Evolutionary conservation across 2,329 filamentous ascomycete genomes (phyloP).

Genomic region (Harringtonia aguacate): DNA sequence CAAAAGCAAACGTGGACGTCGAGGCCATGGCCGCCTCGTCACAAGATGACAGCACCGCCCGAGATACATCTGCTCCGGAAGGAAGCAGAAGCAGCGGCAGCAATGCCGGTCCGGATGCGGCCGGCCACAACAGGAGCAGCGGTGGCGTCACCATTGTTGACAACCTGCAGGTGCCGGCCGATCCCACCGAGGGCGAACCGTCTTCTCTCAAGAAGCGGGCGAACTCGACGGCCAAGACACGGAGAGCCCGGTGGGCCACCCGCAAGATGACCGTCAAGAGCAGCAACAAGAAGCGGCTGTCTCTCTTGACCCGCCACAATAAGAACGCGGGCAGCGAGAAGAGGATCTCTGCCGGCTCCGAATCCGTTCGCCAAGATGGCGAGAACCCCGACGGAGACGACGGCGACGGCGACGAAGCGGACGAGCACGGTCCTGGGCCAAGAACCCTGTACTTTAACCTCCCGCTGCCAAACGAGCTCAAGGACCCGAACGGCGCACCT

Average conservation of each 20-base stretch:
- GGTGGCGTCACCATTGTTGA: constrained; percentile 12
- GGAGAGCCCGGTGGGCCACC: constrained; percentile 93
- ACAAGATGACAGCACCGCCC: neutral
- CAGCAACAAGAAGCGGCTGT: constrained; percentile 68
- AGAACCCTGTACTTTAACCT: constrained; percentile 77
- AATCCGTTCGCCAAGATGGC: constrained; percentile 19
- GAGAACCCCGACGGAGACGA: constrained; percentile 23
- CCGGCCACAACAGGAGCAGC: constrained; percentile 4
- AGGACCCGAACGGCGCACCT: constrained; percentile 74
- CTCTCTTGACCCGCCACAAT: constrained; percentile 68
- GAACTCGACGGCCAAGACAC: constrained; percentile 31
- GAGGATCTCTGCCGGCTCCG: constrained; percentile 31
- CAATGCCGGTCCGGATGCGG: neutral
- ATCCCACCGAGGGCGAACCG: neutral
- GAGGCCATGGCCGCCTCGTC: neutral
- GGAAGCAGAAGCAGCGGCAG: neutral
- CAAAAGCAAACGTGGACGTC: neutral
- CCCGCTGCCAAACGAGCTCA: constrained; percentile 61
- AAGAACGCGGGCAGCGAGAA: constrained; percentile 55
- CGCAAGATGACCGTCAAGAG: constrained; percentile 69
- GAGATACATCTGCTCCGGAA: neutral
- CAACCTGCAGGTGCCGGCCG: constrained; percentile 16
- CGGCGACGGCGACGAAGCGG: constrained; percentile 23
- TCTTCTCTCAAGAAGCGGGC: neutral
- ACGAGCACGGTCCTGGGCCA: constrained; percentile 27